Evolutionary conservation across 768 basidiomycete genomes (phyloP), one percentile per base, ranked within the genome.

Genomic region (Russula virescens): DNA sequence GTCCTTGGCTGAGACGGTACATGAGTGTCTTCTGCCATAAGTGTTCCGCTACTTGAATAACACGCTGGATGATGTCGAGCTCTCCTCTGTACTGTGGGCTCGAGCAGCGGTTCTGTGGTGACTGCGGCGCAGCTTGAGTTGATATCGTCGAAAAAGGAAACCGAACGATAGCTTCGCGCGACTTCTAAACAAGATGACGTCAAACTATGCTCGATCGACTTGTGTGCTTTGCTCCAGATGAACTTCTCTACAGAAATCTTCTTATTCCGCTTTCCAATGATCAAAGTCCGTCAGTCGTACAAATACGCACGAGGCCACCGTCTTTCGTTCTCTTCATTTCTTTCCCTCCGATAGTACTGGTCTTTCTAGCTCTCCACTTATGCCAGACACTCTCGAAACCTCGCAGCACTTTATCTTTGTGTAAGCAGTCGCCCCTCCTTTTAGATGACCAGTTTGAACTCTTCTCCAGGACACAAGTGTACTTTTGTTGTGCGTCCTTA

Each of bases 321-420:
- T 38, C 35, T 34, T 45, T 48, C 38, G 25, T 28, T 10, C 58
- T 5, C 53, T 38, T 3, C n/a, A 43, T 42, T 28, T 51, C 40
- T 31, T 46, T 19, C 34, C 13, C 50, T 51, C 47, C 26, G 26
- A n/a, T 23, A 23, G 6, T n/a, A n/a, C n/a, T n/a, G n/a, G n/a
- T 54, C 56, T 40, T 34, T 50, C 52, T 13, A 55, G 42, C 55
- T 42, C 21, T n/a, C 25, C 35, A 48, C 21, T 35, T 54, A 80
- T 79, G 80, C 68, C 70, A 54, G 78, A 83, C 73, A 73, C 80
- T 52, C 73, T 79, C 60, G 78, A 79, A 66, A 83, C 83, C 46
- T 85, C 87, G 62, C 81, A 86, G 68, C 81, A 88, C 72, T 89
- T 89, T 73, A 88, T 91, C 74, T 89, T 86, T 75, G 84, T 89